Conservation (phyloP, 495 filamentous ascomycete genomes). For the Penicillium waksmanii region DNA sequence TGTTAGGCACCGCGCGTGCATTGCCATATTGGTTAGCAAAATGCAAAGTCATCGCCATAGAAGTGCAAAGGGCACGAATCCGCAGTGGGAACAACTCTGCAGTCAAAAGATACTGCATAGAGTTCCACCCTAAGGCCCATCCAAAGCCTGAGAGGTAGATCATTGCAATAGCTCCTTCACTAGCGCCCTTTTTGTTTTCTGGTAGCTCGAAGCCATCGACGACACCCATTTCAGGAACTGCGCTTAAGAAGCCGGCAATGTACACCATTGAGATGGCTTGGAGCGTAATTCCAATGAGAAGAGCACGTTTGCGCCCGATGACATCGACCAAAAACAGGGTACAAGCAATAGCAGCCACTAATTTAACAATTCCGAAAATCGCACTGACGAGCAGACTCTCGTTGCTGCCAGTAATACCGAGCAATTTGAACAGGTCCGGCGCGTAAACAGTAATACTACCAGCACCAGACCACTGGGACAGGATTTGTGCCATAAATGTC, state of each 20-base stretch:
- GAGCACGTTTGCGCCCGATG: slow-evolving; percentile 70
- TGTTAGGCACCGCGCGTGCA: slow-evolving; percentile 52
- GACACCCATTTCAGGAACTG: slow-evolving; percentile 51
- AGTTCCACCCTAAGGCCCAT: slow-evolving; percentile 77
- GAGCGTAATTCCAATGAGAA: slow-evolving; percentile 65
- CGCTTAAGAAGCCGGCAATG: slow-evolving; percentile 66
- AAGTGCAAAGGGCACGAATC: slow-evolving; percentile 43
- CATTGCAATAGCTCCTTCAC: slow-evolving; percentile 63
- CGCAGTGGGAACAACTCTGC: slow-evolving; percentile 71
- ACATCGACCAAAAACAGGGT: slow-evolving; percentile 75
- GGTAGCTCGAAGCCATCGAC: slow-evolving; percentile 34
- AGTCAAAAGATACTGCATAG: slow-evolving; percentile 74
- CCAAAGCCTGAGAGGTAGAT: slow-evolving; percentile 68
- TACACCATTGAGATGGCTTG: slow-evolving; percentile 70
- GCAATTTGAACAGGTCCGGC: slow-evolving; percentile 64
- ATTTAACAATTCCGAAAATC: slow-evolving; percentile 72
- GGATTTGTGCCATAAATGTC: slow-evolving; percentile 59
- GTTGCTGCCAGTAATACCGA: slow-evolving; percentile 64
- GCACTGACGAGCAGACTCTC: slow-evolving; percentile 68
- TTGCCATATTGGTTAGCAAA: slow-evolving; percentile 74
- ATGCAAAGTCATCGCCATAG: slow-evolving; percentile 55
- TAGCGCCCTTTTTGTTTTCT: slow-evolving; percentile 35
- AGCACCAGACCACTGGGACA: slow-evolving; percentile 71
- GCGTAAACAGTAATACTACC: slow-evolving; percentile 70
- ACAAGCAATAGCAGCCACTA: slow-evolving; percentile 63